Evolutionary conservation across 23 red algal species (phyloP), one percentile per base, ranked within the genome.

Genomic region (Cyanidiococcus yangmingshanensis): DNA sequence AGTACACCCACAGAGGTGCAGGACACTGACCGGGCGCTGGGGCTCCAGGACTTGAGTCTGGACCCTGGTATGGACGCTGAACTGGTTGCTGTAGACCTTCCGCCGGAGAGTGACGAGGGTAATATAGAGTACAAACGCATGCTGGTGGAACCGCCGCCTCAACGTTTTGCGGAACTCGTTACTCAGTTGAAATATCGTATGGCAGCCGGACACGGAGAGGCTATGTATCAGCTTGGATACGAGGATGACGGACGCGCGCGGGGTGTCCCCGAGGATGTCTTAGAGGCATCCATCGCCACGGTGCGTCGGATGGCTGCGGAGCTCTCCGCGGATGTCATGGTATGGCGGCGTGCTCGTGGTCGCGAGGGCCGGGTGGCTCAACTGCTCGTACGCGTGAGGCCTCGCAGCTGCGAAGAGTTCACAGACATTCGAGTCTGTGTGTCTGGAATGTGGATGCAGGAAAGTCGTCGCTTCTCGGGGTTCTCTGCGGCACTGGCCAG

Each of bases 361-460:
- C 85, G 83, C 37, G 80, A 91, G 24, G 94, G 94, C 41, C 45
- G 79, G 41, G 88, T 91, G 21, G 87, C 89, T 15, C 79, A 88
- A 39, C 87, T 92, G 51, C 75, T 98, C 0, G 88, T 98, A 2
- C 79, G 94, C 39, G 82, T 83, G 35, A 75, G 80, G 50, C 94
- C 94, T 12, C 82, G 83, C 21, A 90, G 75, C 34, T 78, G 89
- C 36, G 94, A 98, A 77, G 94, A 98, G 45, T 91, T 84, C 82
- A 50, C 85, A 1, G 94, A 98, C 67, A 82, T 91, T 76, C 88
- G 94, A 35, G 82, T 98, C 39, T 88, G 87, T n/a, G 88, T 98
- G 25, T 87, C 87, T 29, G 94, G 94, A 98, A 98, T 79, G 94
- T 98, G 41, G 94, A 98, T 79, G 82, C 83, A 17, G 94, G 94